Conservation (phyloP, 129 eudicot genomes). For the Chrysanthemum seticuspe region DNA sequence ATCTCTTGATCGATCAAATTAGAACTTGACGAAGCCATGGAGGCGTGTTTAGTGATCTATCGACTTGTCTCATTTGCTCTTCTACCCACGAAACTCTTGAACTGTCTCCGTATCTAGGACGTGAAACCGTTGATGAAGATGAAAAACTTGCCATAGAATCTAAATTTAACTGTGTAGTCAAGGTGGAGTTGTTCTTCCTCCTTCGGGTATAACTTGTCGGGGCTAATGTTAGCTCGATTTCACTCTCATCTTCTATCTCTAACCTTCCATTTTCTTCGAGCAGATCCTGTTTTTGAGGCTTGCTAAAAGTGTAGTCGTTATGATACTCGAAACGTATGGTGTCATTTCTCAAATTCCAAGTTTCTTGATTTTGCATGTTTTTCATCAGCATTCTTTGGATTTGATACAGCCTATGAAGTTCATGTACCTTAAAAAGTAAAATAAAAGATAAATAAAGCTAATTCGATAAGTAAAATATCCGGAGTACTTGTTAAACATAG, state of each 20-base stretch:
- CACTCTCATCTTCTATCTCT: conserved; percentile 28
- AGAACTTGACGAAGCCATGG: conserved; percentile 18
- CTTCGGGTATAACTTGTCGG: conserved; percentile 23
- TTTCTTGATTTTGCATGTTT: conserved; percentile 30
- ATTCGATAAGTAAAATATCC: too few relatives aligned
- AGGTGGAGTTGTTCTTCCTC: conserved; percentile 15
- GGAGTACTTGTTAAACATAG: too few relatives aligned
- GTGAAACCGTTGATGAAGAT: conserved; percentile 28
- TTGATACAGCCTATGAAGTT: conserved; percentile 33
- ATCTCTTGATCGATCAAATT: conserved; percentile 9
- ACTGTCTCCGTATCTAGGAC: conserved; percentile 25
- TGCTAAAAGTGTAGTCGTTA: conserved; percentile 12
- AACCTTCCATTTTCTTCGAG: neutral
- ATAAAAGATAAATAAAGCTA: too few relatives aligned
- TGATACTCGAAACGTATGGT: conserved; percentile 5
- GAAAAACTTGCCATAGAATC: conserved; percentile 32
- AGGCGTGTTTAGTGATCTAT: conserved; percentile 20
- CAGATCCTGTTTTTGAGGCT: conserved; percentile 1
- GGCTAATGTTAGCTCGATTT: conserved; percentile 39
- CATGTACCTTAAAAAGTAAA: conserved; percentile 24
- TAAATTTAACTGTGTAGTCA: neutral
- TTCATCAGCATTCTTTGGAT: conserved; percentile 31
- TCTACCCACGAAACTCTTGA: conserved; percentile 17
- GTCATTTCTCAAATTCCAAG: conserved; percentile 20
- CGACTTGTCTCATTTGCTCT: conserved; percentile 15